Conservation (phyloP, 352 stramenopile species). For the Globisporangium parvum region DNA sequence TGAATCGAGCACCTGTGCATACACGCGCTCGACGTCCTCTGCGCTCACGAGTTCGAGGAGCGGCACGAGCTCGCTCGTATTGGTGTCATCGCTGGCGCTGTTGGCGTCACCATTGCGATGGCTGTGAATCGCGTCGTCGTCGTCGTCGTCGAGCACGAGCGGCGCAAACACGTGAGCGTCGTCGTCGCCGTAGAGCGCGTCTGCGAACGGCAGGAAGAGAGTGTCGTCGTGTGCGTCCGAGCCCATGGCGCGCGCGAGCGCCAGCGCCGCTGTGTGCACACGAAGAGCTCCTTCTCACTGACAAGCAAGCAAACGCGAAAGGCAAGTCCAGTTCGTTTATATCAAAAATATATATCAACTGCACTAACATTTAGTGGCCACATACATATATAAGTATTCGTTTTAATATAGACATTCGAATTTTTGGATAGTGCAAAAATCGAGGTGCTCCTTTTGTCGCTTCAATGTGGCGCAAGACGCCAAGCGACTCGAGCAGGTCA, state of each 20-base stretch:
- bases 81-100: background rate
- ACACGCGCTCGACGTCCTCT: constrained; percentile 1
- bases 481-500: background rate
- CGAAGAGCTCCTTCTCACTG: too few relatives aligned
- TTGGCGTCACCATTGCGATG: background rate
- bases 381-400: too few relatives aligned
- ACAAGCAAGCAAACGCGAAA: too few relatives aligned
- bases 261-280: background rate
- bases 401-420: too few relatives aligned
- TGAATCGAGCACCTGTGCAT: background rate
- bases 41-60: constrained; percentile 1
- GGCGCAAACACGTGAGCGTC: background rate
- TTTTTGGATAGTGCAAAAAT: background rate
- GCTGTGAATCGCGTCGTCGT: too few relatives aligned
- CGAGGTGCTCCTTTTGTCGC: background rate
- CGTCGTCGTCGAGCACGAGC: constrained; percentile 1
- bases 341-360: too few relatives aligned
- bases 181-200: background rate
- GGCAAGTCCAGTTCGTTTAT: too few relatives aligned
- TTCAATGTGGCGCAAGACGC: too few relatives aligned
- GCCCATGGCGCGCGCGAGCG: background rate
- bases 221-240: background rate
- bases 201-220: background rate
- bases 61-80: background rate
- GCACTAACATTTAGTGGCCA: background rate